phyloP scores from a whole-genome alignment of 192 early-diverging fungal species.

The Coemansia sp. region DNA sequence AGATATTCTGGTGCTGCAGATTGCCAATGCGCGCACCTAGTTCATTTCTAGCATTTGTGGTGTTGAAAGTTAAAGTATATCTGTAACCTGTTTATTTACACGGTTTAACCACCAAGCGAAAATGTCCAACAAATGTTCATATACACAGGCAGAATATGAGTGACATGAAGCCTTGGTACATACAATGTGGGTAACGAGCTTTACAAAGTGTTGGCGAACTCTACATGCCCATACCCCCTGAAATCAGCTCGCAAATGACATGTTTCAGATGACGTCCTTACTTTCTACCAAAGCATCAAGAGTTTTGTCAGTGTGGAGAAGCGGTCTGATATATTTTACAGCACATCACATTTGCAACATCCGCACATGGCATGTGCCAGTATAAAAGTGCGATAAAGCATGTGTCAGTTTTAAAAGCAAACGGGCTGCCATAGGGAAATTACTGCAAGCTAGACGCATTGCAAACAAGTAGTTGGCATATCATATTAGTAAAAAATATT shows the following conservation, averaged over 20 bases:
- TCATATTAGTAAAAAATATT: too few species aligned
- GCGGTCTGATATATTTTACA: not conserved
- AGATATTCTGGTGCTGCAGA: conserved; percentile 85
- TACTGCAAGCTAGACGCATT: not conserved
- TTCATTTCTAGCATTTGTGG: too few species aligned
- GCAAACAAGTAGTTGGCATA: not conserved
- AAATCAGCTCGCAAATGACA: not conserved
- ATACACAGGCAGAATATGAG: too few species aligned
- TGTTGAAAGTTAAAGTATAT: too few species aligned
- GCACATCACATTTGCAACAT: not conserved
- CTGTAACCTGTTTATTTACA: too few species aligned
- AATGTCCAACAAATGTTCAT: too few species aligned
- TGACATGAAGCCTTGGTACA: too few species aligned
- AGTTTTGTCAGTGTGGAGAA: not conserved
- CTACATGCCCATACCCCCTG: not conserved
- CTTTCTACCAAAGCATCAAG: not conserved
- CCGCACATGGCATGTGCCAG: not conserved
- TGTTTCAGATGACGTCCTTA: not conserved
- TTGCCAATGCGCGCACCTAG: conserved; percentile 77
- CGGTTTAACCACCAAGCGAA: too few species aligned
- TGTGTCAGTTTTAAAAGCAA: not conserved
- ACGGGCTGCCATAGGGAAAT: not conserved
- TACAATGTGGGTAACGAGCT: too few species aligned
- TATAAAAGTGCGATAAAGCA: not conserved
- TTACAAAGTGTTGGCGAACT: too few species aligned